phyloP scores from a whole-genome alignment of 2,329 filamentous ascomycete species.

The Diaporthe capsici region DNA sequence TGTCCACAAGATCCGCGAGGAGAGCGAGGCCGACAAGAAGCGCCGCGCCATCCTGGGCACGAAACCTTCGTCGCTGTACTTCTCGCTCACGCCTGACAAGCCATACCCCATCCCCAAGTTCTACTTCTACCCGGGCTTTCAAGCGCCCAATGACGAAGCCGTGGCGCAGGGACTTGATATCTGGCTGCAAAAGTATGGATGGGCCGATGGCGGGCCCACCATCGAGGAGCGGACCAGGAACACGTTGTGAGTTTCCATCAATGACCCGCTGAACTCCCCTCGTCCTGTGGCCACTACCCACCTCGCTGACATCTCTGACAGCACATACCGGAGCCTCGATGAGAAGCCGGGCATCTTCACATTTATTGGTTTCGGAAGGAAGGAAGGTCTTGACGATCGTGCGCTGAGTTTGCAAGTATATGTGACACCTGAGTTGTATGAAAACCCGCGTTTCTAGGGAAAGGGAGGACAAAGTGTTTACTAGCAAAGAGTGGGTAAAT shows the following conservation, averaged over 20 bases:
- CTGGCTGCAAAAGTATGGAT: constrained; percentile 31
- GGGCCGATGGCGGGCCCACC: not conserved
- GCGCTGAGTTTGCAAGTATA: constrained; percentile 28
- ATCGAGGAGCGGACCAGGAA: constrained; percentile 9
- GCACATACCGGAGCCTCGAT: constrained; percentile 17
- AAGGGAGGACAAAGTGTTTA: not conserved
- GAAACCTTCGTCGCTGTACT: constrained; percentile 29
- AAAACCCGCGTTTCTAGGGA: constrained; percentile 21
- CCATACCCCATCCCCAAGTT: constrained; percentile 27
- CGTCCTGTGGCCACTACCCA: not conserved
- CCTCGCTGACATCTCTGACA: not conserved
- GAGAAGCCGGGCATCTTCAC: constrained; percentile 28
- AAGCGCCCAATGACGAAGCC: constrained; percentile 12
- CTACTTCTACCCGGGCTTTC: constrained; percentile 13
- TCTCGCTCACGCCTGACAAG: constrained; percentile 18
- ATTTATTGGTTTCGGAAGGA: constrained; percentile 6
- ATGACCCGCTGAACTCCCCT: not conserved
- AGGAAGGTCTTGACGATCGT: constrained; percentile 19
- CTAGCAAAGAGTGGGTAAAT: not conserved
- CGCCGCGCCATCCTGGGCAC: constrained; percentile 15
- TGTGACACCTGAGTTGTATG: constrained; percentile 28
- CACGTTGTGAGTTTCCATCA: not conserved
- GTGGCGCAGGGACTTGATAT: constrained; percentile 27
- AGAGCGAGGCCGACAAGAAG: constrained; percentile 3
- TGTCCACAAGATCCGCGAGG: not conserved